phyloP scores from a whole-genome alignment of 164 flowering plant species.

The Vitis vinifera region DNA sequence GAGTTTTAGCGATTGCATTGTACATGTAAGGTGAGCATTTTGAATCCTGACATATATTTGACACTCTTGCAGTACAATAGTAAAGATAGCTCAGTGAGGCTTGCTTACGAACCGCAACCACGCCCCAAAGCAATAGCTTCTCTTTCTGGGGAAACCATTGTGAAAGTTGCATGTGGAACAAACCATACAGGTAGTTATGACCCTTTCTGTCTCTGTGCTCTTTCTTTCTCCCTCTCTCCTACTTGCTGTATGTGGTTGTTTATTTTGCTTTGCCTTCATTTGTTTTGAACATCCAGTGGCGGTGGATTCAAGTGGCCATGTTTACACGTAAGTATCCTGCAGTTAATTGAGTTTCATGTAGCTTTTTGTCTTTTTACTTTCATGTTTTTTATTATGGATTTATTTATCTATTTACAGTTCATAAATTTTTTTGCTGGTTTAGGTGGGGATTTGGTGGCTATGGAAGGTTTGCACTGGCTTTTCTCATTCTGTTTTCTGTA shows the following conservation, averaged over 20 bases:
- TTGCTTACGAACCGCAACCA: slow-evolving; percentile 93
- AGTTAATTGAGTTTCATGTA: background rate
- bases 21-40: no score
- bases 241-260: slow-evolving; percentile 2
- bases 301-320: slow-evolving; percentile 83
- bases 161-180: slow-evolving; percentile 95
- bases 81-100: slow-evolving; percentile 93
- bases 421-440: slow-evolving; percentile 6
- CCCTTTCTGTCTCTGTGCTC: background rate
- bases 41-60: slow-evolving; percentile 1
- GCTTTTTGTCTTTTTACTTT: background rate
- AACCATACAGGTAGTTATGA: slow-evolving; percentile 82
- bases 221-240: background rate
- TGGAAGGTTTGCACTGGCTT: slow-evolving; percentile 72
- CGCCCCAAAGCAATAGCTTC: slow-evolving; percentile 87
- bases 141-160: slow-evolving; percentile 72
- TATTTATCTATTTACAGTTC: background rate
- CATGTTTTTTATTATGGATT: background rate
- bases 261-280: background rate
- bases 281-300: slow-evolving; percentile 62
- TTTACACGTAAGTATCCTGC: slow-evolving; percentile 77
- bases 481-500: background rate
- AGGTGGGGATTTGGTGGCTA: slow-evolving; percentile 99
- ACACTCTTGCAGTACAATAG: slow-evolving; percentile 77
- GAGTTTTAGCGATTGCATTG: no score